A percentile compares a stretch with the other conserved stretches of the same genome.
Evolutionary conservation across 805 yeast species (phyloP).

Genomic region (Kodamaea laetipori): DNA sequence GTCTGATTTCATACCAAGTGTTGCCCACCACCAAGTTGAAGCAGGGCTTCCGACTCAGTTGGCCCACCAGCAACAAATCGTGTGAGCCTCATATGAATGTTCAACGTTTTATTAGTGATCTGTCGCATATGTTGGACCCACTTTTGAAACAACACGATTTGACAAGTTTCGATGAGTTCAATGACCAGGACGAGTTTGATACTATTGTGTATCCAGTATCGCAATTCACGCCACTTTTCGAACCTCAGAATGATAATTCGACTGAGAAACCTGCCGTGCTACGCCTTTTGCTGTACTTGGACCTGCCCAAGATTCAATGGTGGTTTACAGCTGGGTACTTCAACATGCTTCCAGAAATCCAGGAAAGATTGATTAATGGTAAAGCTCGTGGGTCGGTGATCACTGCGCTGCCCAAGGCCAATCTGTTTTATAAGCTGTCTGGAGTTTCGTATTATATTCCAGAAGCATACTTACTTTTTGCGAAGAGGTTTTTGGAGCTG

Average conservation of each 20-base stretch:
- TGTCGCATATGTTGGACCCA: conserved; percentile 59
- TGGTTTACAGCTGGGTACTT: conserved; percentile 95
- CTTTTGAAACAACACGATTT: conserved; percentile 51
- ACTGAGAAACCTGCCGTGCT: conserved; percentile 80
- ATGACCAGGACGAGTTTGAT: conserved; percentile 38
- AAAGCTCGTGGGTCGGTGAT: conserved; percentile 69
- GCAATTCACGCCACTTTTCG: conserved; percentile 82
- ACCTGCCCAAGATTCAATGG: conserved; percentile 64
- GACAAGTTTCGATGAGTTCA: conserved; percentile 32
- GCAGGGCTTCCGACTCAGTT: conserved; percentile 57
- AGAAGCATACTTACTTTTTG: conserved; percentile 78
- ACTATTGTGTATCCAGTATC: conserved; percentile 89
- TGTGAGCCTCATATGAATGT: conserved; percentile 66
- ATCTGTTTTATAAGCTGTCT: conserved; percentile 83
- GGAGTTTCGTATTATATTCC: conserved; percentile 86
- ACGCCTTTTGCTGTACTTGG: conserved; percentile 57
- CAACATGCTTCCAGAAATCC: conserved; percentile 80
- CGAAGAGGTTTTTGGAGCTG: conserved; percentile 63
- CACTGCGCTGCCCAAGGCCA: conserved; percentile 92
- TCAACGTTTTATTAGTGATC: conserved; percentile 52
- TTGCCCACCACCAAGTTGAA: conserved; percentile 41
- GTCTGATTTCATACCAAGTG: conserved; percentile 71
- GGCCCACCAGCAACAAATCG: conserved; percentile 73
- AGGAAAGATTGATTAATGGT: conserved; percentile 55
- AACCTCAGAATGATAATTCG: conserved; percentile 57